phyloP scores from a whole-genome alignment of 1,284 basidiomycete species.

The Mycocalia duriaeana region DNA sequence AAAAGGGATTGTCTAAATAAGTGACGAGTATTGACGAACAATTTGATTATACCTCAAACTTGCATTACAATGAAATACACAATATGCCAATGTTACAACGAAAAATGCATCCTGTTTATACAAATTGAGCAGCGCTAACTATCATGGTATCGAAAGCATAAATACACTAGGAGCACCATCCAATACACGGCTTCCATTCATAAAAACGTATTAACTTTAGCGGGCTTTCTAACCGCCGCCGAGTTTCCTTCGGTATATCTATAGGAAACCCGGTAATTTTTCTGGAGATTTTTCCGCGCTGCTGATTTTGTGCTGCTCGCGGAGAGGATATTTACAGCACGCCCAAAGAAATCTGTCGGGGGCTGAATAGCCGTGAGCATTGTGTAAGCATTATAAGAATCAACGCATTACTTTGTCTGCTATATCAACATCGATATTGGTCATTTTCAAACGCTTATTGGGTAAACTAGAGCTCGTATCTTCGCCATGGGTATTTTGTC shows the following conservation, averaged over 20 bases:
- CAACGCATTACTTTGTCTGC: slow-evolving; percentile 53
- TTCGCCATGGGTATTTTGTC: slow-evolving; percentile 12
- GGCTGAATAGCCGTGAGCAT: slow-evolving; percentile 40
- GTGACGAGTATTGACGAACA: too few species aligned
- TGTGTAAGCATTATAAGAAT: neutral
- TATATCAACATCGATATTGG: slow-evolving; percentile 47
- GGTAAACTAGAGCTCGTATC: slow-evolving; percentile 22
- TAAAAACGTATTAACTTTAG: slow-evolving; percentile 49
- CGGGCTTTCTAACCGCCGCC: slow-evolving; percentile 80
- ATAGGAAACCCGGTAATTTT: slow-evolving; percentile 71
- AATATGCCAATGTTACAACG: too few species aligned
- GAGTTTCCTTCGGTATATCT: slow-evolving; percentile 91
- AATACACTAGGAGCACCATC: too few species aligned
- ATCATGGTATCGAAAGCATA: too few species aligned
- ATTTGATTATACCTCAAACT: too few species aligned
- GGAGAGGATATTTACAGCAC: slow-evolving; percentile 51
- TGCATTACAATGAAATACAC: too few species aligned
- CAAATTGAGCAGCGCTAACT: too few species aligned
- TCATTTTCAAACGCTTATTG: slow-evolving; percentile 42
- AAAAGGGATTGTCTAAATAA: too few species aligned
- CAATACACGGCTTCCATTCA: too few species aligned
- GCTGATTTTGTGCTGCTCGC: slow-evolving; percentile 30
- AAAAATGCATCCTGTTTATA: too few species aligned
- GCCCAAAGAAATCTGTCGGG: slow-evolving; percentile 93
- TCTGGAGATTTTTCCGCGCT: slow-evolving; percentile 32